phyloP scores from a whole-genome alignment of 768 basidiomycete genomes.

The Postia placenta region DNA sequence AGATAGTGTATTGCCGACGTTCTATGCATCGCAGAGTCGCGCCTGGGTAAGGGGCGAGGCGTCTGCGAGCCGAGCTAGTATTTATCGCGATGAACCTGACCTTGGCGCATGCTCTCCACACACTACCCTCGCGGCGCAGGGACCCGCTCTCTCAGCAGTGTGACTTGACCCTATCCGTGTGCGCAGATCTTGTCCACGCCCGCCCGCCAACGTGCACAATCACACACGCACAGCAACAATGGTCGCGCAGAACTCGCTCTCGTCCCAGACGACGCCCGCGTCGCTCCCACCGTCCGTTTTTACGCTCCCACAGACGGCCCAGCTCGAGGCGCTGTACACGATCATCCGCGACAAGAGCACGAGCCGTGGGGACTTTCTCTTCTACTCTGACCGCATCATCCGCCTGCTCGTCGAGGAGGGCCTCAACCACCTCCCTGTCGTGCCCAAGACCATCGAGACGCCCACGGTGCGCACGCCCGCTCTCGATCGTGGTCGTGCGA shows the following conservation, averaged over 20 bases:
- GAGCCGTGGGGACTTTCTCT: slow-evolving; percentile 89
- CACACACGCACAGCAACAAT: slow-evolving; percentile 3
- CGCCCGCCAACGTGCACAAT: neutral
- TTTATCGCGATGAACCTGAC: neutral
- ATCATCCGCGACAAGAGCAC: slow-evolving; percentile 91
- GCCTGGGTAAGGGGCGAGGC: too few relatives aligned
- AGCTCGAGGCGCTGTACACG: slow-evolving; percentile 92
- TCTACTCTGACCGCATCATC: slow-evolving; percentile 93
- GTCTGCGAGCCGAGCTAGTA: neutral
- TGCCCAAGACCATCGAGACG: slow-evolving; percentile 72
- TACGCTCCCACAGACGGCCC: slow-evolving; percentile 83
- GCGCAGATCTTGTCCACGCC: neutral
- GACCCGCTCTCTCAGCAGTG: neutral
- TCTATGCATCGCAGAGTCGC: too few relatives aligned
- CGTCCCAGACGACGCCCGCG: slow-evolving; percentile 30
- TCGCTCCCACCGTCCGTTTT: slow-evolving; percentile 76
- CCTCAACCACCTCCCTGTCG: slow-evolving; percentile 79
- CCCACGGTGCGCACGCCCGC: slow-evolving; percentile 51
- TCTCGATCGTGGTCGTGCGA: neutral
- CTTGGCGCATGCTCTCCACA: neutral
- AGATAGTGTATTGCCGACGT: too few relatives aligned
- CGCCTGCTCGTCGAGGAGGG: slow-evolving; percentile 77
- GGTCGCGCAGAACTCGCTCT: slow-evolving; percentile 18
- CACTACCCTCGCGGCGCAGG: neutral
- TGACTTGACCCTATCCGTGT: neutral